Evolutionary conservation across 768 basidiomycete genomes (phyloP).

Genomic region (Cyathus striatus): DNA sequence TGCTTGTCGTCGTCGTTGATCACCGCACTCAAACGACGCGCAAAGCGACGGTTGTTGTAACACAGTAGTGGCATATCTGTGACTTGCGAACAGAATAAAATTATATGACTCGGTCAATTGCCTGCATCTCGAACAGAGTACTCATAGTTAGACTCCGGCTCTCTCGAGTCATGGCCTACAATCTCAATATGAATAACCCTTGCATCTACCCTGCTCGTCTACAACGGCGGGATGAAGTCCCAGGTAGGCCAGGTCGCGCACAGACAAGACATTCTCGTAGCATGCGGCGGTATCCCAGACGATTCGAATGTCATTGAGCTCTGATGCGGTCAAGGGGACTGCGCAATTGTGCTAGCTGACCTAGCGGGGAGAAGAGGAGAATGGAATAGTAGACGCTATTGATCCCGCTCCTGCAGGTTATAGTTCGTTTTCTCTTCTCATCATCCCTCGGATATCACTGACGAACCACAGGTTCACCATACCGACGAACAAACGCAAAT

Average conservation of each 20-base stretch:
- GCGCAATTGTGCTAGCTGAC: constrained; percentile 27
- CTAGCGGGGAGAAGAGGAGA: constrained; percentile 24
- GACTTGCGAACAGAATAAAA: no score
- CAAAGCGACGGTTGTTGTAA: no score
- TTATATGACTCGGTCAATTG: no score
- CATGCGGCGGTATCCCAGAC: neutral
- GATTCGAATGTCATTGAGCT: constrained; percentile 24
- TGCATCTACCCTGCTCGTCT: neutral
- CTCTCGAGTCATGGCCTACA: no score
- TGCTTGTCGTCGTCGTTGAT: no score
- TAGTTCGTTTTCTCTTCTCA: neutral
- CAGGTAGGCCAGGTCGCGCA: neutral
- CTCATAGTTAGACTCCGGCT: no score
- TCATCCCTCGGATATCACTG: neutral
- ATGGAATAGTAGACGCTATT: neutral
- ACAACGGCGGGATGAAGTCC: neutral
- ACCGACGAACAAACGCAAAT: constrained; percentile 32
- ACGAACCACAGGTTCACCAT: constrained; percentile 20
- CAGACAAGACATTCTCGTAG: neutral
- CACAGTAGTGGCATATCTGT: no score
- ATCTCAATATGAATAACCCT: no score
- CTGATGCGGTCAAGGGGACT: constrained; percentile 37
- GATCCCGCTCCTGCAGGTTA: neutral
- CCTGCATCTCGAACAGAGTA: no score
- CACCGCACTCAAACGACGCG: no score